phyloP scores from a whole-genome alignment of 441 rosid genomes.

The Theobroma grandiflorum region DNA sequence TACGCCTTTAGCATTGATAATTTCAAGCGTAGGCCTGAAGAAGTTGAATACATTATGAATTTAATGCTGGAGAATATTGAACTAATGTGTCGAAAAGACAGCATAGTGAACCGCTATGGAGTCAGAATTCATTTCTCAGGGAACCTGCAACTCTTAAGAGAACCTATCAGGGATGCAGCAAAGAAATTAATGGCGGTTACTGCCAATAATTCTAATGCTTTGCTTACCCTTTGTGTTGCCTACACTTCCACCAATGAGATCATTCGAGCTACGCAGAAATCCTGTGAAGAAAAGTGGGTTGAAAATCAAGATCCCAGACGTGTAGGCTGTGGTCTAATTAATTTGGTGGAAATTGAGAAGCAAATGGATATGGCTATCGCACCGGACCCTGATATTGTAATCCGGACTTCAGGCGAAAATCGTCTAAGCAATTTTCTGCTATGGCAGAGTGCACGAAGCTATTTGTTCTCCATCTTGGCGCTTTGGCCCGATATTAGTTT shows the following conservation, averaged over 20 bases:
- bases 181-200: conserved; percentile 37
- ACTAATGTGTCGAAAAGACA: conserved; percentile 24
- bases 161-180: conserved; percentile 22
- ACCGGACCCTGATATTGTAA: conserved; percentile 39
- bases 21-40: conserved; percentile 36
- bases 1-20: conserved; percentile 47
- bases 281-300: conserved; percentile 23
- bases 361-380: conserved; percentile 40
- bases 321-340: background rate
- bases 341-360: conserved; percentile 8
- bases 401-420: conserved; percentile 34
- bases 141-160: conserved; percentile 34
- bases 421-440: conserved; percentile 38
- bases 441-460: conserved; percentile 29
- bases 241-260: conserved; percentile 37
- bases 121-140: conserved; percentile 34
- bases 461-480: conserved; percentile 26
- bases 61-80: conserved; percentile 21
- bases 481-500: conserved; percentile 38
- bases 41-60: conserved; percentile 38
- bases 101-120: conserved; percentile 13
- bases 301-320: too few species aligned
- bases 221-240: conserved; percentile 36
- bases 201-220: background rate
- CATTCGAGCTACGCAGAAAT: conserved; percentile 28